These are phyloP conservation scores for Candida glucosophila DNA, from an alignment of 1,139 yeast genomes.

Conservation along the genomic window DNA sequence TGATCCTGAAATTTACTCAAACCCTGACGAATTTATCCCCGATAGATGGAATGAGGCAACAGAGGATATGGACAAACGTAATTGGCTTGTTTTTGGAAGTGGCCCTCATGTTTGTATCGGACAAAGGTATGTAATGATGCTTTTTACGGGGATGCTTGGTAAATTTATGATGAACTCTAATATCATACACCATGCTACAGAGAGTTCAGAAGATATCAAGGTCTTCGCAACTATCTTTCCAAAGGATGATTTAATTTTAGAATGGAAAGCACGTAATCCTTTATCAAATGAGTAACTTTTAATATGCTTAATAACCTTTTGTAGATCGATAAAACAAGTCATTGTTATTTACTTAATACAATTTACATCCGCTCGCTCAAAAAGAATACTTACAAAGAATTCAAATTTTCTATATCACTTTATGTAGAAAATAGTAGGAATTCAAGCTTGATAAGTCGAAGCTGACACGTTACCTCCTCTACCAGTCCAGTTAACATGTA, in stretches of 20 bases:
- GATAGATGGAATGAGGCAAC: constrained; percentile 73
- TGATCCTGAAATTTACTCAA: constrained; percentile 91
- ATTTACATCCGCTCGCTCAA: too few species aligned
- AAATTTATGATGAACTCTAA: constrained; percentile 76
- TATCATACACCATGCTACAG: constrained; percentile 74
- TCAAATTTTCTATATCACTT: too few species aligned
- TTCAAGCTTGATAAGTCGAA: constrained; percentile 83
- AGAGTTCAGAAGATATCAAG: constrained; percentile 79
- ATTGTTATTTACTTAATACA: too few species aligned
- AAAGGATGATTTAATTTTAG: constrained; percentile 79
- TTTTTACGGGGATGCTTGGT: constrained; percentile 85
- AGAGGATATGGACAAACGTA: constrained; percentile 57
- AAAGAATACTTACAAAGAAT: too few species aligned
- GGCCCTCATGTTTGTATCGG: constrained; percentile 97
- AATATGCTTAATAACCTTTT: too few species aligned
- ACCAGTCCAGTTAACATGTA: constrained; percentile 99
- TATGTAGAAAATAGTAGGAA: too few species aligned
- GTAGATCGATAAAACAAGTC: too few species aligned
- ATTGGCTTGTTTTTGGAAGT: constrained; percentile 94
- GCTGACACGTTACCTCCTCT: constrained; percentile 97
- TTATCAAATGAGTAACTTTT: too few species aligned
- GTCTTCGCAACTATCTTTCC: constrained; percentile 99
- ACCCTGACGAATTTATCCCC: constrained; percentile 90
- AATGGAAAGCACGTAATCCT: constrained; percentile 62
- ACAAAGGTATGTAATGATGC: constrained; percentile 84